Base-by-base conservation (phyloP, 2,329 filamentous ascomycete species). In the Botryotinia convoluta region DNA sequence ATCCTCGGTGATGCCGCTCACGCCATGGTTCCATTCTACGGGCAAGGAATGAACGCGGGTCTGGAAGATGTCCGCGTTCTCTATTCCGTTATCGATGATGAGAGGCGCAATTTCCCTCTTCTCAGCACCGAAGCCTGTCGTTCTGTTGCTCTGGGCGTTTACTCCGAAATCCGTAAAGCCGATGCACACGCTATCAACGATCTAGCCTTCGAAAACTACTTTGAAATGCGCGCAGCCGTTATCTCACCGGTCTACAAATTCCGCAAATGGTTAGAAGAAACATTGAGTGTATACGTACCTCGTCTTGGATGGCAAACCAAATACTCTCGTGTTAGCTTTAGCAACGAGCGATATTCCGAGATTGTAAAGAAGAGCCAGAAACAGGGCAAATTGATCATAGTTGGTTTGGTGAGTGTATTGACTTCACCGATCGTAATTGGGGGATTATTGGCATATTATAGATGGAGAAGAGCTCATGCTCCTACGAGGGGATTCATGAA, bases 21-120 rank as follows among this genome's bases (percentile, higher is more conserved):
- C 81, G 96, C 97, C 73, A 98, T 99, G 91, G 94, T 99, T 0
- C 96, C 96, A 0, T 99, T 99, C 83, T 99, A 98, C 82, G 96
- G 96, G 0, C 96, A 99, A 82, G 96, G 96, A 54, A 97, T 99
- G 91, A 99, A 99, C 80, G 93, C 96, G 0, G 96, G 96, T 0
- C 89, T 99, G 60, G 96, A 99, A 84, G 95, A 98, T 79, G 94
- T 99, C 20, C 90, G 92, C 12, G 90, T 97, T 8, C 88, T 99
- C 1, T 99, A 97, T 82, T 89, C 91, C 0, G 86, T 92, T 61
- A 86, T 98, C 1, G 95, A 98, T 82, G 88, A 57, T 80, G 80
- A 82, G 29, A 79, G 4, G 29, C 70, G 26, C 12, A 35, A 35
- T 79, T 79, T 6, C 83, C 85, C 26, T 91, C 92, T 78, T 84